phyloP scores from a whole-genome alignment of 257 asterid genomes.

The Anisodus tanguticus region DNA sequence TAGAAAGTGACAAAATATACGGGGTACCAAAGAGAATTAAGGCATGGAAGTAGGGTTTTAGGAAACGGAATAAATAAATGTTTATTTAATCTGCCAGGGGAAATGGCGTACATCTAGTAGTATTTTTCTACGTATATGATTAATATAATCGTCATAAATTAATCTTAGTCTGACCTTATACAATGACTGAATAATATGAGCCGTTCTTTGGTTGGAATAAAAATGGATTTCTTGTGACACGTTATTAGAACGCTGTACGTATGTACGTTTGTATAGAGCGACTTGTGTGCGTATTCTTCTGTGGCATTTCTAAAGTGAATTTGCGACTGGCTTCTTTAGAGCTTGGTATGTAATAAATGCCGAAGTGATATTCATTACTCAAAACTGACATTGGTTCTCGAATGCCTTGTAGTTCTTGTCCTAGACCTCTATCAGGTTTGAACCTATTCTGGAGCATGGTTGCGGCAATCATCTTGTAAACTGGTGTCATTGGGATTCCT shows the following conservation, averaged over 20 bases:
- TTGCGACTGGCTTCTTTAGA: too few species aligned
- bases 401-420: too few species aligned
- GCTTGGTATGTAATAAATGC: too few species aligned
- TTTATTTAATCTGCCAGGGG: neutral
- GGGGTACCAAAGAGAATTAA: neutral
- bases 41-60: neutral
- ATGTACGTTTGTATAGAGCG: neutral
- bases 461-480: too few species aligned
- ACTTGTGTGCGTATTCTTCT: too few species aligned
- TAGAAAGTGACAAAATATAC: too few species aligned
- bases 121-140: neutral
- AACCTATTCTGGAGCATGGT: too few species aligned
- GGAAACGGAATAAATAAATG: neutral
- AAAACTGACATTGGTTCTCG: too few species aligned
- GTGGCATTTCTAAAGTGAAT: too few species aligned
- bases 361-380: too few species aligned
- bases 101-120: neutral
- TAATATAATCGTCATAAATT: neutral
- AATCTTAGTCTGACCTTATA: neutral
- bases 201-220: neutral
- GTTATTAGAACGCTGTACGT: neutral
- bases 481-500: too few species aligned
- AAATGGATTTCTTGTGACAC: neutral
- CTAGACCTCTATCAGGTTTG: too few species aligned
- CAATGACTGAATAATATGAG: neutral